Evolutionary conservation across 2,329 filamentous ascomycete genomes (phyloP).

Genomic region (Aquanectria penicillioides): DNA sequence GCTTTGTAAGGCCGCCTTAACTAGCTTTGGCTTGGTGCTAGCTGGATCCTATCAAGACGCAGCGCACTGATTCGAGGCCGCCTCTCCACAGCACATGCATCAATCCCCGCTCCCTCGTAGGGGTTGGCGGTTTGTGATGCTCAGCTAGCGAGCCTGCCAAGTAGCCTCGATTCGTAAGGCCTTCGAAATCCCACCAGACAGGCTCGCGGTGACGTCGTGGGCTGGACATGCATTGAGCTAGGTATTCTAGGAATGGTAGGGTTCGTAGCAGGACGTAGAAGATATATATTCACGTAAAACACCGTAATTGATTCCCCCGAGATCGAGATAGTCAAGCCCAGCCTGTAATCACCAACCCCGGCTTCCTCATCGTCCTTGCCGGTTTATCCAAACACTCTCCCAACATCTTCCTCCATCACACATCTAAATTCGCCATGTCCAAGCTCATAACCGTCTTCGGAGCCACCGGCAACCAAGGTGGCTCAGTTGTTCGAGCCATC

Average conservation of each 20-base stretch:
- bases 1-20: conserved; percentile 19
- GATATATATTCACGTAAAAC: neutral
- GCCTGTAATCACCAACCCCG: neutral
- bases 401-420: neutral
- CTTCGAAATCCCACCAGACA: conserved; percentile 12
- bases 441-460: conserved; percentile 57
- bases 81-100: neutral
- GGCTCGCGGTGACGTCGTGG: neutral
- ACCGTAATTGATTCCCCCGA: neutral
- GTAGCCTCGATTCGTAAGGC: conserved; percentile 14
- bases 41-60: neutral
- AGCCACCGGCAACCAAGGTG: conserved; percentile 60
- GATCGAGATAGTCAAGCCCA: too few relatives aligned
- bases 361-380: too few relatives aligned
- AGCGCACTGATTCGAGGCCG: neutral
- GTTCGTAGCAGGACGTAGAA: neutral
- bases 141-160: neutral
- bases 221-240: neutral
- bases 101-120: neutral
- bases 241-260: neutral
- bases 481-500: conserved; percentile 56
- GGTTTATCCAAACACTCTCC: too few relatives aligned
- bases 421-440: conserved; percentile 41
- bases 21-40: conserved; percentile 5
- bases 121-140: conserved; percentile 39